These are phyloP conservation scores for Theobroma cacao DNA, from an alignment of 345 rosid genomes.

Conservation along the genomic window DNA sequence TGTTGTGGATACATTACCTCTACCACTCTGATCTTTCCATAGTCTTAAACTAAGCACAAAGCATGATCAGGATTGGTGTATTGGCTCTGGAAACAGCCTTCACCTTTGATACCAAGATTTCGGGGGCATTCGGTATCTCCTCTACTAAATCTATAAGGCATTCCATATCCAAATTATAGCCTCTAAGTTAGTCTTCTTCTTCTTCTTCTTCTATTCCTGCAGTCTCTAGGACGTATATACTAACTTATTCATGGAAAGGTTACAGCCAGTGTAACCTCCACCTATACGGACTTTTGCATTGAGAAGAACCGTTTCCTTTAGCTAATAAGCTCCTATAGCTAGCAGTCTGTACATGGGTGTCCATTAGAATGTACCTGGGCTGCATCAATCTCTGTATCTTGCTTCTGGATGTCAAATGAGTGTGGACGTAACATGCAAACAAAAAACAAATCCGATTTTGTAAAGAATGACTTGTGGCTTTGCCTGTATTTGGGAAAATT, in stretches of 20 bases:
- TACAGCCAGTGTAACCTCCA: not conserved
- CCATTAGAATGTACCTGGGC: slow-evolving; percentile 43
- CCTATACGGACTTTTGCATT: not conserved
- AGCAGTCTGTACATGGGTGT: not conserved
- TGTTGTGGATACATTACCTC: not conserved
- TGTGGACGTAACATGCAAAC: slow-evolving; percentile 50
- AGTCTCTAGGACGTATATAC: not conserved
- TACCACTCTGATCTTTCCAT: not conserved
- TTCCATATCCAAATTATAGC: not conserved
- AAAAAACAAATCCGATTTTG: slow-evolving; percentile 59
- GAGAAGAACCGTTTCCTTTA: too few relatives aligned
- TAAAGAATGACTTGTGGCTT: slow-evolving; percentile 51
- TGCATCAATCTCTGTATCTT: slow-evolving; percentile 55
- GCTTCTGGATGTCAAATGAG: slow-evolving; percentile 42
- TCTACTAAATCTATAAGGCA: not conserved
- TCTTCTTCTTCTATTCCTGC: not conserved
- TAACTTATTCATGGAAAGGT: not conserved
- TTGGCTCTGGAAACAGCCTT: not conserved
- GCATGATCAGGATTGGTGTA: not conserved
- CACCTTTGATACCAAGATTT: not conserved
- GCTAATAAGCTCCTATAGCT: not conserved
- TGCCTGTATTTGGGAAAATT: slow-evolving; percentile 36
- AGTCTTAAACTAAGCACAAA: not conserved
- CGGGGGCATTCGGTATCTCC: not conserved
- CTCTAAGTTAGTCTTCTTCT: not conserved